These are phyloP conservation scores for Podospora appendiculata DNA, from an alignment of 495 filamentous ascomycete genomes.

Conservation along the genomic window DNA sequence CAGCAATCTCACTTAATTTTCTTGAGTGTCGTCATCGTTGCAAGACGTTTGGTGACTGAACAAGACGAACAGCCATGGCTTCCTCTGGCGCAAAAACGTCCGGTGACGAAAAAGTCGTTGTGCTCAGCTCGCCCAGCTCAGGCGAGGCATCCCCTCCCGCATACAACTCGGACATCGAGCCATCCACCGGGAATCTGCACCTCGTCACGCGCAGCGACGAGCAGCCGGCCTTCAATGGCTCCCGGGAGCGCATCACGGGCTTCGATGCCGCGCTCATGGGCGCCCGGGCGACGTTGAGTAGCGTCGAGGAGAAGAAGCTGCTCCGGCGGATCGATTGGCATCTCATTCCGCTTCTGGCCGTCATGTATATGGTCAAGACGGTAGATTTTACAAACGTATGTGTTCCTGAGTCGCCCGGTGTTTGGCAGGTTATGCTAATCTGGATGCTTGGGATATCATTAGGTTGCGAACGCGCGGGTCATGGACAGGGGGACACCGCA, in stretches of 20 bases:
- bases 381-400: slow-evolving; percentile 33
- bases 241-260: neutral
- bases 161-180: neutral
- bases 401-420: neutral
- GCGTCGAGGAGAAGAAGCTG: slow-evolving; percentile 35
- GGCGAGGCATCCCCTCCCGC: no score
- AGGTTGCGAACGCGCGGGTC: slow-evolving; percentile 33
- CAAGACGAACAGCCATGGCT: neutral
- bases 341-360: slow-evolving; percentile 32
- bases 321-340: slow-evolving; percentile 39
- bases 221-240: neutral
- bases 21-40: no score
- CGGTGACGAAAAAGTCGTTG: neutral
- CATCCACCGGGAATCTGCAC: neutral
- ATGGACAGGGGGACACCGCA: slow-evolving; percentile 29
- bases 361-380: slow-evolving; percentile 41
- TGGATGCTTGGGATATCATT: slow-evolving; percentile 1
- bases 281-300: slow-evolving; percentile 15
- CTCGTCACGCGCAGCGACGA: neutral
- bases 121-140: neutral
- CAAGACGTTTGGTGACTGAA: no score
- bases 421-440: no score
- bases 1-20: no score
- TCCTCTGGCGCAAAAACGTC: neutral
- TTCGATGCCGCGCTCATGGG: slow-evolving; percentile 1